Conservation (phyloP, 805 yeast species). For the Nakazawaea laoshanensis region DNA sequence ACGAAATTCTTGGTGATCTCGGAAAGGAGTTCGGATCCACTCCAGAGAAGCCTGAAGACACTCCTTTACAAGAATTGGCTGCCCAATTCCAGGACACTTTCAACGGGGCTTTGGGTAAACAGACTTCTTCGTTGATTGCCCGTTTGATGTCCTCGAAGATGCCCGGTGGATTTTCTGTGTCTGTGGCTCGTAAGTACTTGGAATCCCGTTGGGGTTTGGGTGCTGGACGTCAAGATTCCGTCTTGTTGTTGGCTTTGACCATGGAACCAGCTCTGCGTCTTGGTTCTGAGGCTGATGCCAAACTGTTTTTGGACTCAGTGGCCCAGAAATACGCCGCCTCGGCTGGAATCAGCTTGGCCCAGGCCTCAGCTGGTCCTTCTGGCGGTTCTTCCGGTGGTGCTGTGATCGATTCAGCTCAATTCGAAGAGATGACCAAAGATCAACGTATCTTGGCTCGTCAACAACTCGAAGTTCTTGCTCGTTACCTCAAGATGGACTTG, state of each 20-base stretch:
- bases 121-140: constrained; percentile 79
- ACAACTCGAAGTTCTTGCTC: constrained; percentile 87
- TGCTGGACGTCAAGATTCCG: constrained; percentile 90
- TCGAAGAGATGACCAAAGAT: constrained; percentile 72
- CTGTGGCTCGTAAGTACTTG: constrained; percentile 86
- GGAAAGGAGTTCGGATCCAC: constrained; percentile 98
- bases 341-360: constrained; percentile 69
- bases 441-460: constrained; percentile 64
- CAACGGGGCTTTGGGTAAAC: constrained; percentile 87
- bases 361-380: constrained; percentile 51
- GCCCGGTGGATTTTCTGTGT: constrained; percentile 98
- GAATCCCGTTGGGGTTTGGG: constrained; percentile 91
- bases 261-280: constrained; percentile 89
- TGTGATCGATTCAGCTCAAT: constrained; percentile 90
- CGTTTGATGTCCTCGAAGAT: constrained; percentile 92
- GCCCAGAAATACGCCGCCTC: constrained; percentile 81
- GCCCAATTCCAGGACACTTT: constrained; percentile 91
- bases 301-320: constrained; percentile 72
- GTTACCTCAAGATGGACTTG: constrained; percentile 88
- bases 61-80: constrained; percentile 92
- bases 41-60: constrained; percentile 98
- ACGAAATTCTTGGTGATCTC: constrained; percentile 96
- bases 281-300: constrained; percentile 82
- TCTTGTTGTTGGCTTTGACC: constrained; percentile 72
- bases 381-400: constrained; percentile 70